Evolutionary conservation across 169 alveolate genomes (phyloP).

Genomic region (Plasmodium sp.): DNA sequence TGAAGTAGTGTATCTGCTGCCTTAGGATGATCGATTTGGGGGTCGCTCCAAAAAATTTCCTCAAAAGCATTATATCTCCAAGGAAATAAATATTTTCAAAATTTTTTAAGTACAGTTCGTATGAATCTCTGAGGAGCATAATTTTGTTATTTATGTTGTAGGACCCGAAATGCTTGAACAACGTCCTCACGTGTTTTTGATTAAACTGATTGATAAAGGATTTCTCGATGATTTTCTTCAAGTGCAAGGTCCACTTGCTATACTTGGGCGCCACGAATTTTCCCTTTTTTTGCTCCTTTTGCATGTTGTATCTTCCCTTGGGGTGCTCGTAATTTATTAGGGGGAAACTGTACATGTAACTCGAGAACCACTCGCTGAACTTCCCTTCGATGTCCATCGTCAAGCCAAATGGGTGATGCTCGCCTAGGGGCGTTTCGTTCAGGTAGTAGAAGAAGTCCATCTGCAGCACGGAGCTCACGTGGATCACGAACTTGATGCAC

Average conservation of each 20-base stretch:
- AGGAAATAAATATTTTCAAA: conserved; percentile 8
- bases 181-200: conserved; percentile 23
- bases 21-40: background rate
- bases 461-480: conserved; percentile 38
- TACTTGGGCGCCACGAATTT: conserved; percentile 24
- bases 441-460: conserved; percentile 46
- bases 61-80: conserved; percentile 42
- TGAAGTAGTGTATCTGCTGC: background rate
- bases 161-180: background rate
- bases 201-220: conserved; percentile 4
- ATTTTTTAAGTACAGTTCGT: conserved; percentile 23
- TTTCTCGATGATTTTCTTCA: conserved; percentile 12
- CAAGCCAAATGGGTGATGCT: conserved; percentile 16
- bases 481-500: conserved; percentile 13
- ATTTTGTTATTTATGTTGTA: conserved; percentile 56
- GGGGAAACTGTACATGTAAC: conserved; percentile 3
- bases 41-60: conserved; percentile 1
- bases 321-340: conserved; percentile 30
- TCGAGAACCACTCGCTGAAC: conserved; percentile 27
- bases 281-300: background rate
- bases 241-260: conserved; percentile 25
- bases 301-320: conserved; percentile 5
- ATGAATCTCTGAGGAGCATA: conserved; percentile 49
- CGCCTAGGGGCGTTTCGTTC: conserved; percentile 18
- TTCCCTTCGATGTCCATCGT: conserved; percentile 26